These are phyloP conservation scores for Escallonia rubra DNA, from an alignment of 129 eudicot species.

Conservation along the genomic window DNA sequence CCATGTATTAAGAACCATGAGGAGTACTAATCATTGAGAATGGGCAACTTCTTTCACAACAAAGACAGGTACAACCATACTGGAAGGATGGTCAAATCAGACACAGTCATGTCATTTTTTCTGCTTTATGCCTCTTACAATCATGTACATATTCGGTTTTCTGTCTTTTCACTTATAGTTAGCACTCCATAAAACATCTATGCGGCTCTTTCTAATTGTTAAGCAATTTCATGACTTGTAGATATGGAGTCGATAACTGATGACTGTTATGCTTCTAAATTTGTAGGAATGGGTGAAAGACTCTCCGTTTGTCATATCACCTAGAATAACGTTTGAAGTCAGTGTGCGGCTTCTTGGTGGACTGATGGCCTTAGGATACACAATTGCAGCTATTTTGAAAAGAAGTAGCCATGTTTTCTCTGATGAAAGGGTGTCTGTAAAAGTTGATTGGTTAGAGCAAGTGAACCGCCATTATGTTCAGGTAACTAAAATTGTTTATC, in stretches of 20 bases:
- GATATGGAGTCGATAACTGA: background rate
- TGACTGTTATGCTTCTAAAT: constrained; percentile 10
- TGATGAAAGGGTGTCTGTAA: constrained; percentile 76
- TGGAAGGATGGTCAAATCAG: no score
- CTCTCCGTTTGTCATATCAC: constrained; percentile 92
- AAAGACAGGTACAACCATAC: no score
- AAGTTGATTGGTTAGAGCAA: constrained; percentile 93
- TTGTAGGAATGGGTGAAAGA: constrained; percentile 92
- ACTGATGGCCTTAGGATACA: constrained; percentile 96
- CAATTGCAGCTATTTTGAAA: constrained; percentile 89
- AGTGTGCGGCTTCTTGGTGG: constrained; percentile 99
- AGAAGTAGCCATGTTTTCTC: constrained; percentile 86
- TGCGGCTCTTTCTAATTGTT: background rate
- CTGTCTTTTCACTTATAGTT: no score
- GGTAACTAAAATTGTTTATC: constrained; percentile 29
- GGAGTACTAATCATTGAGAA: no score
- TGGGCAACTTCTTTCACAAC: no score
- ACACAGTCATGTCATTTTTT: no score
- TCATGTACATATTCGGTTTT: no score
- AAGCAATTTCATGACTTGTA: background rate
- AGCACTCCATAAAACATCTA: background rate
- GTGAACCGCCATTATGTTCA: constrained; percentile 80
- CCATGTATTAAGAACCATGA: no score
- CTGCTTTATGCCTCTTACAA: no score
- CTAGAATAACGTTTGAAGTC: constrained; percentile 96